phyloP scores from a whole-genome alignment of 768 basidiomycete species.

The Lactarius hatsudake region DNA sequence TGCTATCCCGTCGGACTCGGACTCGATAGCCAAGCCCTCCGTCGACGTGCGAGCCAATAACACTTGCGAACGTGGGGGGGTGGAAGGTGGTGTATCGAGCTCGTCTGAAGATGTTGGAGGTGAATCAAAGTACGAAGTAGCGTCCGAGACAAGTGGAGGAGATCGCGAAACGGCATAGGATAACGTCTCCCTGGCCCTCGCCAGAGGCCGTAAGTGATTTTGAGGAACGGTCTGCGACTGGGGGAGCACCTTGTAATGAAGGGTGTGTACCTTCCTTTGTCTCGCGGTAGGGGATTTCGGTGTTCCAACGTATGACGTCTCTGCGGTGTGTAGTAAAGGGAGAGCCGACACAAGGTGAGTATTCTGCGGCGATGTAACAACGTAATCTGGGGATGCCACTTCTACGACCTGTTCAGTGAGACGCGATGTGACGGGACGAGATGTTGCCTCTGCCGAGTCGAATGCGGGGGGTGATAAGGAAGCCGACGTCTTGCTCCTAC shows the following conservation, averaged over 20 bases:
- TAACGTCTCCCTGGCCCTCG: background rate
- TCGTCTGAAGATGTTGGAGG: constrained; percentile 25
- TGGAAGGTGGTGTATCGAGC: constrained; percentile 24
- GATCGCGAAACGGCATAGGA: constrained; percentile 8
- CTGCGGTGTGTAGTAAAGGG: background rate
- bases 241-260: background rate
- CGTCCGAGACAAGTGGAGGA: constrained; percentile 14
- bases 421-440: background rate
- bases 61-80: background rate
- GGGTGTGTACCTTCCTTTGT: background rate
- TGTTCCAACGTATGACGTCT: background rate
- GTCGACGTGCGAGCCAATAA: background rate
- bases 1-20: background rate
- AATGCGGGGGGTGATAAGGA: background rate
- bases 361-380: background rate
- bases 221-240: background rate
- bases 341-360: too few relatives aligned
- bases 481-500: background rate
- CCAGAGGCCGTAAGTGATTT: background rate
- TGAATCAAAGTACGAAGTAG: constrained; percentile 11
- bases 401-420: background rate
- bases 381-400: background rate
- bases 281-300: background rate
- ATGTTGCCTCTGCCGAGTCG: background rate
- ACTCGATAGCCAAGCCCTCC: background rate